A percentile compares a stretch with the other conserved stretches of the same genome.
Conservation (phyloP, 768 basidiomycete genomes). For the Mycena amicta region DNA sequence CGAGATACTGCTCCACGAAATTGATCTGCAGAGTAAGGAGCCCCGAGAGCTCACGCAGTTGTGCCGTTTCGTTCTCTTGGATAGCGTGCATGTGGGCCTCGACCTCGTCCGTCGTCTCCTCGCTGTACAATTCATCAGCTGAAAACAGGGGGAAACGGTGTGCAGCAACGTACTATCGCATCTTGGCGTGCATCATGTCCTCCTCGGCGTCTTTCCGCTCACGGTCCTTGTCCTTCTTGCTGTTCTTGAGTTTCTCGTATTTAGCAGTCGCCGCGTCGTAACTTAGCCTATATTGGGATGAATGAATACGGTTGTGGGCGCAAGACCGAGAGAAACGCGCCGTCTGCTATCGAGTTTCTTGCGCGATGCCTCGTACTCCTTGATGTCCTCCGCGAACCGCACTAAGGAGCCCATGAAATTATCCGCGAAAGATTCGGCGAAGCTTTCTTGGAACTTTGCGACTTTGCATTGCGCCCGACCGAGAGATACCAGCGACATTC, state of each 20-base stretch:
- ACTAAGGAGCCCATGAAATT: constrained; percentile 72
- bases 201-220: constrained; percentile 76
- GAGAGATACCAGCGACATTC: constrained; percentile 69
- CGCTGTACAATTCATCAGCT: constrained; percentile 45
- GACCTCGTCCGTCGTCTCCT: constrained; percentile 85
- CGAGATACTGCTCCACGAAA: constrained; percentile 72
- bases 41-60: constrained; percentile 67
- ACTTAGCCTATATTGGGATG: constrained; percentile 52
- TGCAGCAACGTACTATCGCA: constrained; percentile 65
- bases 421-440: constrained; percentile 70
- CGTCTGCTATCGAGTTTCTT: constrained; percentile 89
- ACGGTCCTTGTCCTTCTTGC: constrained; percentile 77
- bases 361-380: constrained; percentile 76
- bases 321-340: constrained; percentile 36
- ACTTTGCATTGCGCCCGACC: constrained; percentile 86
- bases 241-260: constrained; percentile 62
- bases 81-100: constrained; percentile 78
- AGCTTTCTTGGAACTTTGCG: constrained; percentile 84
- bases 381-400: constrained; percentile 70
- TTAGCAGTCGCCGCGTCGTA: constrained; percentile 78
- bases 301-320: neutral
- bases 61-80: constrained; percentile 75
- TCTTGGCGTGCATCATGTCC: constrained; percentile 69
- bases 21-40: constrained; percentile 77
- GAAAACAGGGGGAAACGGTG: neutral